Base-by-base conservation (phyloP, 106 monocot genomes). In the Iris macrosiphon region DNA sequence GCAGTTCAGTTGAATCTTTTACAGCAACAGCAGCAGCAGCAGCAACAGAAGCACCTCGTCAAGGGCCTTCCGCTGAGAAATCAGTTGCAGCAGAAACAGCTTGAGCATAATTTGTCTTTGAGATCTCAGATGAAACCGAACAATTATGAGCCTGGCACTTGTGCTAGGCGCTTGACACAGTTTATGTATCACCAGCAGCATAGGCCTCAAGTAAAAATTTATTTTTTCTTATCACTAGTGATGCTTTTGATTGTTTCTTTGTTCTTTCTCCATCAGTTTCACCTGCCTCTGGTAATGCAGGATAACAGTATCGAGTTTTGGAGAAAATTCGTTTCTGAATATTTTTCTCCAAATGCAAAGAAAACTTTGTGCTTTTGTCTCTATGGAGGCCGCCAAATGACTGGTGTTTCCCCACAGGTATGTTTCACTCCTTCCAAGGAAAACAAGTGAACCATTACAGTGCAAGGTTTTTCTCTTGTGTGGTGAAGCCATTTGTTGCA, bases 181-280 rank as follows among this genome's bases (percentile, higher is more conserved):
- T 93, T 88, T 42, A 93, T 93, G 93, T 88, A 72, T 72, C 74
- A 75, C 45, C 93, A 87, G 46, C 79, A 78, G 59, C 79, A 77
- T 31, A 84, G 83, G 45, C 93, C 87, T 41, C 62, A 83, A 29
- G 93, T 93, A 74, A 74, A 60, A n/a, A n/a, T n/a, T n/a, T n/a
- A 5, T 35, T 22, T 57, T 55, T 4, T 17, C 17, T 44, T 16
- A 4, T 44, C 4, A 17, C n/a, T 10, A 4, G 4, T 14, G 4
- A 44, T 28, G 4, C 34, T 5, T 26, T 57, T 39, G 34, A 10
- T 35, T 5, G 34, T 4, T 4, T 35, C 6, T 35, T 35, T 35
- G 4, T 4, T 35, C 34, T 35, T 5, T 4, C 34, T 35, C 10
- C 6, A 35, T 35, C 34, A 5, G 4, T 4, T 35, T 4, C 10